phyloP scores from a whole-genome alignment of 1,284 basidiomycete species.

The Mycena sp. region DNA sequence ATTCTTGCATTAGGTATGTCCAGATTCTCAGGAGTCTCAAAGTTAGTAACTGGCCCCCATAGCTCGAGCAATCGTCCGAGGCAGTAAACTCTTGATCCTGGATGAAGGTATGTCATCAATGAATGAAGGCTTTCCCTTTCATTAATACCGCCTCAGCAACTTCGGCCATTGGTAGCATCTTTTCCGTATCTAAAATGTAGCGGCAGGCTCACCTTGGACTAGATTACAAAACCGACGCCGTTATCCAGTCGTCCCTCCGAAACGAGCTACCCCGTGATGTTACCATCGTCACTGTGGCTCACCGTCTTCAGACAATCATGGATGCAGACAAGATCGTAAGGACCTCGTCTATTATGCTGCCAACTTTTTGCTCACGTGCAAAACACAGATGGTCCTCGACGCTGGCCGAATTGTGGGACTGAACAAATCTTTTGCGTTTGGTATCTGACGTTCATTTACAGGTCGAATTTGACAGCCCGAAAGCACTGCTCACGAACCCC shows the following conservation, averaged over 20 bases:
- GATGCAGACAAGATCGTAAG: conserved; percentile 62
- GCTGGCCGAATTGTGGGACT: conserved; percentile 25
- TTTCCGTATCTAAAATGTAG: neutral
- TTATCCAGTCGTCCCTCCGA: conserved; percentile 68
- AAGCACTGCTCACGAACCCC: conserved; percentile 55
- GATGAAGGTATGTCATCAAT: conserved; percentile 53
- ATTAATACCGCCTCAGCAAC: conserved; percentile 38
- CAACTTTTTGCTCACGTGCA: neutral
- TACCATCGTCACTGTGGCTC: conserved; percentile 73
- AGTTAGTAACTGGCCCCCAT: neutral
- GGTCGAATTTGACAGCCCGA: conserved; percentile 58
- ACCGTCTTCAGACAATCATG: conserved; percentile 77
- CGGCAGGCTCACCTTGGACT: neutral
- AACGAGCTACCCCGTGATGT: conserved; percentile 61
- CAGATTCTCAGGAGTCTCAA: neutral
- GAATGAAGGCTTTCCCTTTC: conserved; percentile 39
- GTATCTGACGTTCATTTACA: conserved; percentile 16
- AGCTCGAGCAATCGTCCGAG: conserved; percentile 65
- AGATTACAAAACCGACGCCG: conserved; percentile 66
- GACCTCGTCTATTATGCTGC: conserved; percentile 29
- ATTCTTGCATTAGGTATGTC: conserved; percentile 57
- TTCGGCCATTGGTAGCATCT: conserved; percentile 33
- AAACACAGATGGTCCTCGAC: conserved; percentile 30
- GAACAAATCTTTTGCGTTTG: neutral
- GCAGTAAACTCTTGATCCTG: conserved; percentile 67